phyloP scores from a whole-genome alignment of 106 monocot species.

The Acanthochlamys bracteata region DNA sequence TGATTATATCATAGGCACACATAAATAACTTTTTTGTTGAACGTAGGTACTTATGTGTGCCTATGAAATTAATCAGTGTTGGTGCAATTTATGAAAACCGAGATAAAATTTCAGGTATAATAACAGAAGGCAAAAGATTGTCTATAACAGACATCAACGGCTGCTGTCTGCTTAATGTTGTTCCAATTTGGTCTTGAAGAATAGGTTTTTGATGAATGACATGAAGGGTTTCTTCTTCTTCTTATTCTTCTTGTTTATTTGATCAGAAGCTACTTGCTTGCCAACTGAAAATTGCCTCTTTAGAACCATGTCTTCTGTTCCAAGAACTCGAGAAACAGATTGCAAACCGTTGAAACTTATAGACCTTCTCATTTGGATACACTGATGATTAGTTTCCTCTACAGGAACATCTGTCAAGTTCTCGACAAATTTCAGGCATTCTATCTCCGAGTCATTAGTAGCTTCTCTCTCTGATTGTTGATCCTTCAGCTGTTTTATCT shows the following conservation, averaged over 20 bases:
- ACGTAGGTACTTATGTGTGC: no score
- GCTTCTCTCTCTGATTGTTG: neutral
- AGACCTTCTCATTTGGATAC: conserved; percentile 30
- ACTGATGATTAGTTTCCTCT: neutral
- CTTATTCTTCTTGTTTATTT: conserved; percentile 29
- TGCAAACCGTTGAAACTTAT: conserved; percentile 38
- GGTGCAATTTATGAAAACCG: no score
- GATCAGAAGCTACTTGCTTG: neutral
- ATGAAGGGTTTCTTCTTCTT: conserved; percentile 42
- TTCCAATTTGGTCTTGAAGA: conserved; percentile 43
- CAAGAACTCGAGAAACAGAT: conserved; percentile 6
- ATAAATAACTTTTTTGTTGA: no score
- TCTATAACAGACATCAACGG: no score
- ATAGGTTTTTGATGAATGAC: conserved; percentile 28
- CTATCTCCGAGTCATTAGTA: conserved; percentile 10
- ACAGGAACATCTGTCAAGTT: neutral
- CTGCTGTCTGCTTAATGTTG: no score
- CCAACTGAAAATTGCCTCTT: conserved; percentile 21
- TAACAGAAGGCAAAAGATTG: no score
- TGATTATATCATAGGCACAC: no score
- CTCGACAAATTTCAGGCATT: conserved; percentile 29
- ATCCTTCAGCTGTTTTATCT: conserved; percentile 33
- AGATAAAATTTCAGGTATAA: no score
- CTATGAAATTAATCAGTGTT: no score
- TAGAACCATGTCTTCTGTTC: neutral